Percentiles rank a stretch among this genome's conserved stretches.
phyloP scores from a whole-genome alignment of 139 green algal genomes.

The Chlorella vulgaris region DNA sequence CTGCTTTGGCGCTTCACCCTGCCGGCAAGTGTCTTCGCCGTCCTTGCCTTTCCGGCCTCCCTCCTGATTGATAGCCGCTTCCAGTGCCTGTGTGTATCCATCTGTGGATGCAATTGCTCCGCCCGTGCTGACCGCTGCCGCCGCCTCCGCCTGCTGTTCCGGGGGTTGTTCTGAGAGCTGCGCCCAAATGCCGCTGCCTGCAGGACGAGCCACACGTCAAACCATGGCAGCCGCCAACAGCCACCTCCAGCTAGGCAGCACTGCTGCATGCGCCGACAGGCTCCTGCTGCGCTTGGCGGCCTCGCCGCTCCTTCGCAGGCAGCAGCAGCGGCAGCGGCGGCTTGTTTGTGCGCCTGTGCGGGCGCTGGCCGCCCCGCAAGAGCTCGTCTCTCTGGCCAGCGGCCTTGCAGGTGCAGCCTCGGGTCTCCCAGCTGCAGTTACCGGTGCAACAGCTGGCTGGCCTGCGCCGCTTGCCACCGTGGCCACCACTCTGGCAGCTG shows the following conservation, averaged over 20 bases:
- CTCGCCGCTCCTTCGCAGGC: neutral
- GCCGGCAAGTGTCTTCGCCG: no score
- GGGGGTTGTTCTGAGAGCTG: no score
- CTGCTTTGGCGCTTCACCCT: no score
- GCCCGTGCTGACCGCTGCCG: no score
- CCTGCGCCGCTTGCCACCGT: neutral
- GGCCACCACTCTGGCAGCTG: neutral
- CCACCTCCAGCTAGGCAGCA: neutral
- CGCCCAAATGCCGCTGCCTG: no score
- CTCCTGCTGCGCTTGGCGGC: neutral
- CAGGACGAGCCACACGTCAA: no score
- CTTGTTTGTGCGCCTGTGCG: neutral
- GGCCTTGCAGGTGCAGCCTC: conserved; percentile 1
- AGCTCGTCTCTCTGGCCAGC: conserved; percentile 14
- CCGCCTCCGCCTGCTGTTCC: no score
- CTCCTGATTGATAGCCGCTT: no score
- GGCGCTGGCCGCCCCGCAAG: neutral
- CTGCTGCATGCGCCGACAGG: neutral
- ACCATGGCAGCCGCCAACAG: neutral
- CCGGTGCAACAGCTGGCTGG: neutral
- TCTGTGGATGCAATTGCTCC: no score
- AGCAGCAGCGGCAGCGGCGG: neutral
- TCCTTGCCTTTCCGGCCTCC: no score
- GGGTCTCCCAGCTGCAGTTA: neutral
- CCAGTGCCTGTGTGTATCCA: no score